These are phyloP conservation scores for Lasiodiplodia theobromae DNA, from an alignment of 2,329 filamentous ascomycete species.

Conservation along the genomic window DNA sequence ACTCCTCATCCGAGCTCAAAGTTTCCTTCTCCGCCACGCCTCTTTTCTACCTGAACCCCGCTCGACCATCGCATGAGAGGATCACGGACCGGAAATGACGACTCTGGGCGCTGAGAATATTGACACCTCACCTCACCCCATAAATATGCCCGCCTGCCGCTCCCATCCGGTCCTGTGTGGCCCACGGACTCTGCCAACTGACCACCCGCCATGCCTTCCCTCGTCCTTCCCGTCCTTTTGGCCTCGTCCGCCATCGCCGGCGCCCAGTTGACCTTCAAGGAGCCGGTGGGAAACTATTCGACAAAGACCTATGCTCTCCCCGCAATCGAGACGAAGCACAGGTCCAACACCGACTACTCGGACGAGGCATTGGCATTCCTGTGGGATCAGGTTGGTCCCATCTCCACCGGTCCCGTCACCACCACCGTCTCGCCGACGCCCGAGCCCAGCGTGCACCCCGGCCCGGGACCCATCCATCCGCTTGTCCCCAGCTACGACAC, in stretches of 20 bases:
- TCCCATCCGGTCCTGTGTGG: background rate
- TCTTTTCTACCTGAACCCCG: slow-evolving; percentile 13
- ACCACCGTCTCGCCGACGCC: slow-evolving; percentile 53
- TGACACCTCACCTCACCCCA: background rate
- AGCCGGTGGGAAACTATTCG: slow-evolving; percentile 13
- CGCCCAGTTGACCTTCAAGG: slow-evolving; percentile 13
- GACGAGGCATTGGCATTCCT: slow-evolving; percentile 55
- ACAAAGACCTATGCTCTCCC: slow-evolving; percentile 20
- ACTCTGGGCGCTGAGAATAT: background rate
- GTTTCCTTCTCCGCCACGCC: background rate
- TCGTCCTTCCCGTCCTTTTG: slow-evolving; percentile 11
- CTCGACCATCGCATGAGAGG: background rate
- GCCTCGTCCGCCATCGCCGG: background rate
- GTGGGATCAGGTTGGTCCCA: slow-evolving; percentile 55
- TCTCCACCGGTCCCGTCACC: slow-evolving; percentile 52
- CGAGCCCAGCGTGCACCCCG: slow-evolving; percentile 49
- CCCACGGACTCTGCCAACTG: background rate
- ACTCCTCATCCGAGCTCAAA: background rate
- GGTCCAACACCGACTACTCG: slow-evolving; percentile 48
- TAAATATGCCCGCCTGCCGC: slow-evolving; percentile 14
- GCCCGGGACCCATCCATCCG: slow-evolving; percentile 50
- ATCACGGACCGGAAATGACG: slow-evolving; percentile 9
- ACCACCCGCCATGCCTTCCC: slow-evolving; percentile 13
- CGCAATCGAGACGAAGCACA: background rate
- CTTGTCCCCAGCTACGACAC: slow-evolving; percentile 47